A percentile compares a stretch with the other conserved stretches of the same genome.
Evolutionary conservation across 768 basidiomycete species (phyloP).

Genomic region (Russula abietina): DNA sequence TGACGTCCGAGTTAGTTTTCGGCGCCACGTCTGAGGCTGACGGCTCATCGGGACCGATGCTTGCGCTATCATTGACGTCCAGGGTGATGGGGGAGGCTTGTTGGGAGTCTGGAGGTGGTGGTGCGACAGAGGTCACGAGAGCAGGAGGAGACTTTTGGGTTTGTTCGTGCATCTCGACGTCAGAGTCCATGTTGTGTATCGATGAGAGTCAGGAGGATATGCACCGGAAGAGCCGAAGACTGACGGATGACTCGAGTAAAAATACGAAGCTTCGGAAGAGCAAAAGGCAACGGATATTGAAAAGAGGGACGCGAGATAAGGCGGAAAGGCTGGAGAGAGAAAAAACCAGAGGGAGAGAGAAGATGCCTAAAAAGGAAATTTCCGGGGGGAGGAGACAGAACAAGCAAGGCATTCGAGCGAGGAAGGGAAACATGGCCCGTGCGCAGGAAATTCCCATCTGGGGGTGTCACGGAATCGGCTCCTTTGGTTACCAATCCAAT

Average conservation of each 20-base stretch:
- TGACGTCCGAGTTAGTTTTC: constrained; percentile 23
- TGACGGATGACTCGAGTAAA: not conserved
- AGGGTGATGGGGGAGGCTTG: constrained; percentile 8
- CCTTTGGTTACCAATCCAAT: constrained; percentile 3
- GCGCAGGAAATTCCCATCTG: constrained; percentile 24
- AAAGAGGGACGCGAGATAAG: constrained; percentile 3
- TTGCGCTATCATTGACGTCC: constrained; percentile 12
- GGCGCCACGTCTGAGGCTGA: constrained; percentile 21
- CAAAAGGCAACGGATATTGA: not conserved
- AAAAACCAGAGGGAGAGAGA: constrained; percentile 24
- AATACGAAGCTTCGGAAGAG: not conserved
- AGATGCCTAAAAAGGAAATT: constrained; percentile 32
- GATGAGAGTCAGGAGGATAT: not conserved
- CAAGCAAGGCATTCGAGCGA: constrained; percentile 14
- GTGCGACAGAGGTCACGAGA: constrained; percentile 11
- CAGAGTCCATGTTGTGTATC: constrained; percentile 10
- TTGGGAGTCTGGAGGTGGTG: constrained; percentile 17
- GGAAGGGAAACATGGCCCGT: constrained; percentile 18
- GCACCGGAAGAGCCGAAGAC: not conserved
- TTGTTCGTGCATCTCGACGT: constrained; percentile 18
- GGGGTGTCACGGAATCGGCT: constrained; percentile 14
- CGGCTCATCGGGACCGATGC: constrained; percentile 25
- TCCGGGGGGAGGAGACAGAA: constrained; percentile 27
- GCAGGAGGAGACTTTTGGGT: constrained; percentile 6
- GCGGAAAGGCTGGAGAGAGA: not conserved